Base-by-base conservation (phyloP, 768 basidiomycete species). In the Phylloporus sp. region DNA sequence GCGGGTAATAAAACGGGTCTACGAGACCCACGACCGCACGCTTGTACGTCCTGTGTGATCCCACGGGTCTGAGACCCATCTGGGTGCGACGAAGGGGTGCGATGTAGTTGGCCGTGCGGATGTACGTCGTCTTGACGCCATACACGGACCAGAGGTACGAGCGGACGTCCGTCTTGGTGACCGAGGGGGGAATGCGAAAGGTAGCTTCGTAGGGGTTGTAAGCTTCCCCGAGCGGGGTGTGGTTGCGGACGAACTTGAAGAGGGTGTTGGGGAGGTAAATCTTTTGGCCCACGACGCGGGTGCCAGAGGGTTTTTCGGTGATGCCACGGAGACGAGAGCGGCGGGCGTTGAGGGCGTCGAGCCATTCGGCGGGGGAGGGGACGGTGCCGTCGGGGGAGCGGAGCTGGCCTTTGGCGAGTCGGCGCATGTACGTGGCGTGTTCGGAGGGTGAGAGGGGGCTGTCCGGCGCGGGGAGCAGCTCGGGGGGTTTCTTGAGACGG, bases 171-270 rank as follows among this genome's bases (percentile, higher is more conserved):
- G 86, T 89, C 69, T 97, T 97, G 34, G 92, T 96, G 67, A 94
- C 75, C 34, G 81, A 85, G 52, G 81, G 79, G n/a, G 91, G 86
- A 32, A 95, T 76, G 45, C 90, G 88, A 72, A 97, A 95, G 3
- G 93, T 97, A 9, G 92, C 93, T 65, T 92, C 86, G 71, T 86
- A 92, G 1, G 93, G 92, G 52, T 97, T 94, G 74, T 97, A 97
- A 1, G 90, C 75, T 55, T 86, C 71, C 1, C 85, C 88, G 3
- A 69, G 66, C 0, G 77, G 81, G 0, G 90, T 92, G 55, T 84
- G 70, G 64, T 97, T 97, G 20, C 89, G 81, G 35, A 94, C 81
- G 46, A 97, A 75, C 46, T 79, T 77, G 67, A 95, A 84, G 50
- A 87, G 66, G 62, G 86, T 74, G 66, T 97, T 95, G 32, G 93